Percentiles rank a stretch among this genome's conserved stretches.
These are phyloP conservation scores for Eimeria tenella DNA, from an alignment of 169 alveolate genomes.

Conservation along the genomic window DNA sequence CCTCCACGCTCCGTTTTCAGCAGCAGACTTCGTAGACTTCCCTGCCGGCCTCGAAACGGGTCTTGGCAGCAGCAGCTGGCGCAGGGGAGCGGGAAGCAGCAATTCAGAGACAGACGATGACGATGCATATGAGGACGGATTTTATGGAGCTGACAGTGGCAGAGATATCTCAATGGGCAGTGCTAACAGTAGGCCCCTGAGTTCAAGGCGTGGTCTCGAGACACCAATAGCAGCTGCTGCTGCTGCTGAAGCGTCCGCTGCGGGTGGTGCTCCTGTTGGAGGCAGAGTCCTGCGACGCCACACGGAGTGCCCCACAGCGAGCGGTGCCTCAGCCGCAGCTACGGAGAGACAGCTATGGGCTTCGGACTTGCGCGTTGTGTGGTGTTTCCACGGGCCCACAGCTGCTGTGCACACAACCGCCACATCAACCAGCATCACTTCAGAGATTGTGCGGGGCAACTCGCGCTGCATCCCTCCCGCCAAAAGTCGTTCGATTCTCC, in stretches of 20 bases:
- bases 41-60: neutral
- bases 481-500: neutral
- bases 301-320: neutral
- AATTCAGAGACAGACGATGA: neutral
- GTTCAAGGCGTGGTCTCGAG: no score
- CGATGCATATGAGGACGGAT: neutral
- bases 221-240: no score
- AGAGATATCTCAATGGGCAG: neutral
- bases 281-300: slow-evolving; percentile 9
- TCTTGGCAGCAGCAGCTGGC: slow-evolving; percentile 15
- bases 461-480: slow-evolving; percentile 4
- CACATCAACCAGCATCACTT: slow-evolving; percentile 55
- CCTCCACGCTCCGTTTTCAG: slow-evolving; percentile 40
- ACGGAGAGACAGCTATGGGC: slow-evolving; percentile 37
- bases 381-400: slow-evolving; percentile 67
- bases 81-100: neutral
- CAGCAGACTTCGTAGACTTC: slow-evolving; percentile 22
- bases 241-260: neutral
- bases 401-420: slow-evolving; percentile 69
- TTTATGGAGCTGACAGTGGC: neutral
- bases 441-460: slow-evolving; percentile 49
- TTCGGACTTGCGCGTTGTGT: slow-evolving; percentile 43
- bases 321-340: slow-evolving; percentile 18
- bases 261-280: neutral
- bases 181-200: neutral